Conservation (phyloP, 2,329 filamentous ascomycete genomes). For the Curvularia eragrostidis region DNA sequence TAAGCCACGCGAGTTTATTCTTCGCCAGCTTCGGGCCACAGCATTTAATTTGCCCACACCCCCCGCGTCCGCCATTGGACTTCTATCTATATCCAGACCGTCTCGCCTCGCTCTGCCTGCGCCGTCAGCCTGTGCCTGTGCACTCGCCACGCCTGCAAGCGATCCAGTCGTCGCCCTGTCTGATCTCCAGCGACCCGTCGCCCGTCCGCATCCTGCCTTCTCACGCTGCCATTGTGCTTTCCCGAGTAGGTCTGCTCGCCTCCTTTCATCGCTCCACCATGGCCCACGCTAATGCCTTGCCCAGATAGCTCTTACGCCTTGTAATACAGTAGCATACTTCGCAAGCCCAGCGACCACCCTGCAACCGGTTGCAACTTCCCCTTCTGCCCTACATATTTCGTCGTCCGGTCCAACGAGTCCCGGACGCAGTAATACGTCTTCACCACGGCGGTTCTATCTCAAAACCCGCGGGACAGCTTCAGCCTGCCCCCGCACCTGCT, state of each 20-base stretch:
- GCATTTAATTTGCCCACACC: constrained; percentile 33
- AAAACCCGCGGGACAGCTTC: constrained; percentile 79
- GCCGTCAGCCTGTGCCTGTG: constrained; percentile 24
- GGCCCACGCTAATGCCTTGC: constrained; percentile 14
- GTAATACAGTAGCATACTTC: constrained; percentile 43
- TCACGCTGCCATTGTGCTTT: constrained; percentile 38
- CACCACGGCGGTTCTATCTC: constrained; percentile 85
- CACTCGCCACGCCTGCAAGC: constrained; percentile 24
- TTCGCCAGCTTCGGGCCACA: constrained; percentile 28
- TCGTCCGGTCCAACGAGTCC: constrained; percentile 52
- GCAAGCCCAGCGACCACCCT: constrained; percentile 29
- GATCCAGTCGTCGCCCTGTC: constrained; percentile 33
- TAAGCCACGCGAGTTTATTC: constrained; percentile 37
- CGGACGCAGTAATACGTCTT: constrained; percentile 65
- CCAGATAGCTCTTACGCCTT: constrained; percentile 37
- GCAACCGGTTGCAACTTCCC: constrained; percentile 40
- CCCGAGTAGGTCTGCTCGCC: constrained; percentile 32
- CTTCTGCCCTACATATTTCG: constrained; percentile 48
- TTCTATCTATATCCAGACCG: constrained; percentile 1
- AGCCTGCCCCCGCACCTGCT: constrained; percentile 83
- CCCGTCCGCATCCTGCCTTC: constrained; percentile 34
- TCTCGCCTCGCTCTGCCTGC: constrained; percentile 8
- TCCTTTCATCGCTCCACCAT: background rate
- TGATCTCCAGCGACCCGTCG: constrained; percentile 32
- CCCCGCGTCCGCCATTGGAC: constrained; percentile 30